A percentile compares a stretch with the other conserved stretches of the same genome.
Evolutionary conservation across 2,329 filamentous ascomycete genomes (phyloP).

Genomic region (Sporothrix euskadiensis): DNA sequence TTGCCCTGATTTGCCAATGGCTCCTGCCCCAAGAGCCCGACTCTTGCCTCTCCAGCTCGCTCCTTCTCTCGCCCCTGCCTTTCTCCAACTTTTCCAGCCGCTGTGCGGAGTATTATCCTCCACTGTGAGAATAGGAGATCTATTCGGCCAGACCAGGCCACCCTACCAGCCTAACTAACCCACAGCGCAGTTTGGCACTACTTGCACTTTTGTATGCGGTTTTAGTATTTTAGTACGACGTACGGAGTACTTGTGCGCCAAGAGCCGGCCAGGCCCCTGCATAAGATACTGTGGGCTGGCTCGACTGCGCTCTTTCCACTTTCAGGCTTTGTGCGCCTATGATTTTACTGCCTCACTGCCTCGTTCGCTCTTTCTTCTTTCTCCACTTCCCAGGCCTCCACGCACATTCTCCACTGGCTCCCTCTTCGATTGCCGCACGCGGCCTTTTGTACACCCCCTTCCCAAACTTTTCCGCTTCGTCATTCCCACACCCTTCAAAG

Average conservation of each 20-base stretch:
- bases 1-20: conserved; percentile 25
- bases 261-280: not conserved
- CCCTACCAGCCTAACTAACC: not conserved
- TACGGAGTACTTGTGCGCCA: not conserved
- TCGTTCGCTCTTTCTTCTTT: not conserved
- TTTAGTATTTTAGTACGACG: too few species aligned
- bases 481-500: not conserved
- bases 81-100: conserved; percentile 3
- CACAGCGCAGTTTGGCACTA: not conserved
- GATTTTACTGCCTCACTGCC: not conserved
- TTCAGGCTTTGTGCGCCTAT: not conserved
- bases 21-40: not conserved
- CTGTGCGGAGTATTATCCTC: not conserved
- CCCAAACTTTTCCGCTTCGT: not conserved
- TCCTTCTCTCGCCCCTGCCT: not conserved
- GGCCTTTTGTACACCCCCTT: not conserved
- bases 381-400: conserved; percentile 15
- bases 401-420: conserved; percentile 1
- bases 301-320: not conserved
- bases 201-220: too few species aligned
- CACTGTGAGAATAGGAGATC: not conserved
- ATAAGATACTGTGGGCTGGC: not conserved
- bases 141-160: not conserved
- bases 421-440: not conserved
- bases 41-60: not conserved